Percentiles rank a stretch among this genome's conserved stretches.
phyloP scores from a whole-genome alignment of 768 basidiomycete species.

The Kwoniella sp. region DNA sequence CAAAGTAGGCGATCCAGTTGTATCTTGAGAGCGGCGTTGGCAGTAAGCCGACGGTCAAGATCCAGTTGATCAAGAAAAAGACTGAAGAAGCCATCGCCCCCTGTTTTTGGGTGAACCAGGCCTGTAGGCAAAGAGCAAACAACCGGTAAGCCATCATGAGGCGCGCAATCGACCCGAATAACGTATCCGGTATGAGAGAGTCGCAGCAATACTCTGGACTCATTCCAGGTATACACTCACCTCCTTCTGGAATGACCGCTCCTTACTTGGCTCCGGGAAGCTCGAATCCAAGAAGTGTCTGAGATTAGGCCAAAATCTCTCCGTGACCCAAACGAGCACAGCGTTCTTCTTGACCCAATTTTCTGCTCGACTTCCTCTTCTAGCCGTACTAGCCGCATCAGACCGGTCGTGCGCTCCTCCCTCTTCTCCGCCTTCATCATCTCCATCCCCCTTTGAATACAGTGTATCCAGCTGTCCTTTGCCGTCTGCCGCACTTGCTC shows the following conservation, averaged over 20 bases:
- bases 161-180: too few relatives aligned
- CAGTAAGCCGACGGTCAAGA: conserved; percentile 39
- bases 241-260: conserved; percentile 52
- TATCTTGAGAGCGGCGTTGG: conserved; percentile 30
- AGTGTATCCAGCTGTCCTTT: conserved; percentile 11
- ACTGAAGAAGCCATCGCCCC: conserved; percentile 35
- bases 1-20: conserved; percentile 38
- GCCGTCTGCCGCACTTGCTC: conserved; percentile 15
- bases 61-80: conserved; percentile 51
- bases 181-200: too few relatives aligned
- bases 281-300: conserved; percentile 50
- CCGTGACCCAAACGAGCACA: conserved; percentile 28
- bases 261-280: conserved; percentile 51
- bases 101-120: conserved; percentile 48
- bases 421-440: conserved; percentile 9
- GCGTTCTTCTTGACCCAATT: conserved; percentile 35
- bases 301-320: conserved; percentile 43
- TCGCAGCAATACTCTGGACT: neutral
- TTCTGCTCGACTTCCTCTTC: conserved; percentile 29
- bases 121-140: too few relatives aligned
- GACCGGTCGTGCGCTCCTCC: conserved; percentile 15
- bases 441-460: conserved; percentile 17
- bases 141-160: too few relatives aligned
- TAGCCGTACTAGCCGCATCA: conserved; percentile 28
- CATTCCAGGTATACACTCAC: conserved; percentile 27